A percentile compares a stretch with the other conserved stretches of the same genome.
Evolutionary conservation across 257 asterid genomes (phyloP).

Genomic region (Fraxinus quadrangulata): DNA sequence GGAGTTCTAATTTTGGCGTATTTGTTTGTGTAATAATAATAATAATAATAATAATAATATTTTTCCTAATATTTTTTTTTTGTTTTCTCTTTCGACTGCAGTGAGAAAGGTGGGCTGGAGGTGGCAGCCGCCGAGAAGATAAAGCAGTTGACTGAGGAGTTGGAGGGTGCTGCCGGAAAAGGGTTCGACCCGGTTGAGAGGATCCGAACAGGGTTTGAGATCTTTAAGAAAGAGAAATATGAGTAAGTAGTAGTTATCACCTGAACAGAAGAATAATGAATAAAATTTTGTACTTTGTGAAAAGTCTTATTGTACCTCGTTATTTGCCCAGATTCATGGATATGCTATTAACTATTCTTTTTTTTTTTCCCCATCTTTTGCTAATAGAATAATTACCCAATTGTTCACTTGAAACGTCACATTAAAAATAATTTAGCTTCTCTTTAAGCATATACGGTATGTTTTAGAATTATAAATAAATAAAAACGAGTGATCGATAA

Average conservation of each 20-base stretch:
- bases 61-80: too few species aligned
- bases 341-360: slow-evolving; percentile 13
- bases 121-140: slow-evolving; percentile 18
- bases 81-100: neutral
- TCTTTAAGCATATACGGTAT: too few species aligned
- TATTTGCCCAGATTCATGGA: slow-evolving; percentile 43
- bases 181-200: slow-evolving; percentile 16
- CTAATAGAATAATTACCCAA: slow-evolving; percentile 16
- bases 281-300: slow-evolving; percentile 27
- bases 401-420: neutral
- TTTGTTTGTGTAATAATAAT: too few species aligned
- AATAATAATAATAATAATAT: too few species aligned
- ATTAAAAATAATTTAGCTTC: too few species aligned
- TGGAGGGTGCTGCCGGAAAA: slow-evolving; percentile 11
- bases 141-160: slow-evolving; percentile 22
- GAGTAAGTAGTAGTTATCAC: slow-evolving; percentile 10
- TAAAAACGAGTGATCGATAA: too few species aligned
- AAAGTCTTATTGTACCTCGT: slow-evolving; percentile 21
- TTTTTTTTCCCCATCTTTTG: neutral
- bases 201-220: slow-evolving; percentile 13
- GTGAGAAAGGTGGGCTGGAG: slow-evolving; percentile 23
- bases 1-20: neutral
- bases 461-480: too few species aligned
- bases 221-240: slow-evolving; percentile 23
- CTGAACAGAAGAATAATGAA: neutral